Evolutionary conservation across 148 eudicot genomes (phyloP).

Genomic region (Vaccinium corymbosum): DNA sequence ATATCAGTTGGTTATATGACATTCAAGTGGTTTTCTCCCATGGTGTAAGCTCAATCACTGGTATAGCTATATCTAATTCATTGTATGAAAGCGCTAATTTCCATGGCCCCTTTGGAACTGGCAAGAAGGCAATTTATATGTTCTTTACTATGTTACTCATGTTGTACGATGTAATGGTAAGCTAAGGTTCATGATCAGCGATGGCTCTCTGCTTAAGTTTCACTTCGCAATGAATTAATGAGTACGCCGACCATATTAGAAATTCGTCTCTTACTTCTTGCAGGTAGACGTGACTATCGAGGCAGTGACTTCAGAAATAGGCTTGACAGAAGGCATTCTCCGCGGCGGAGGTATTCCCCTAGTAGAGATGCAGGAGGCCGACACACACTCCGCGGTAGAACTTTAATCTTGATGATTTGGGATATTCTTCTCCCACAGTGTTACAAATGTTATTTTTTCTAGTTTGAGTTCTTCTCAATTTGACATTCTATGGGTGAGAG

Average conservation of each 20-base stretch:
- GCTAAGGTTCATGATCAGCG: constrained; percentile 40
- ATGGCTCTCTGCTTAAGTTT: constrained; percentile 15
- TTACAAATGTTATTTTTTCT: neutral
- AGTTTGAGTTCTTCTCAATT: neutral
- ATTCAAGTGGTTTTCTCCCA: constrained; percentile 39
- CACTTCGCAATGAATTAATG: constrained; percentile 6
- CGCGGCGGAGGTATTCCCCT: constrained; percentile 53
- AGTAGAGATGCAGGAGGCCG: constrained; percentile 49
- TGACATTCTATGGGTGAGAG: neutral
- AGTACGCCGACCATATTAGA: constrained; percentile 9
- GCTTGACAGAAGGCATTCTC: constrained; percentile 74
- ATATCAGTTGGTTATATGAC: constrained; percentile 37
- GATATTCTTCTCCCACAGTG: neutral
- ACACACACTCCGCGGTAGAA: constrained; percentile 50
- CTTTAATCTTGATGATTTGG: constrained; percentile 11
- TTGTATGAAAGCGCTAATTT: constrained; percentile 45
- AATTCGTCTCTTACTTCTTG: constrained; percentile 21
- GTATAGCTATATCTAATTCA: constrained; percentile 43
- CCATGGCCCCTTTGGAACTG: constrained; percentile 51
- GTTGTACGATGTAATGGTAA: constrained; percentile 62
- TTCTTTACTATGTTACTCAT: constrained; percentile 57
- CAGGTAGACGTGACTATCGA: constrained; percentile 61
- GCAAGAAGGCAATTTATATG: constrained; percentile 49
- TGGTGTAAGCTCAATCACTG: constrained; percentile 49
- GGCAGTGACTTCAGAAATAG: constrained; percentile 67